Evolutionary conservation across 2,329 filamentous ascomycete genomes (phyloP), one percentile per base, ranked within the genome.

Genomic region (Dothistroma septosporum): DNA sequence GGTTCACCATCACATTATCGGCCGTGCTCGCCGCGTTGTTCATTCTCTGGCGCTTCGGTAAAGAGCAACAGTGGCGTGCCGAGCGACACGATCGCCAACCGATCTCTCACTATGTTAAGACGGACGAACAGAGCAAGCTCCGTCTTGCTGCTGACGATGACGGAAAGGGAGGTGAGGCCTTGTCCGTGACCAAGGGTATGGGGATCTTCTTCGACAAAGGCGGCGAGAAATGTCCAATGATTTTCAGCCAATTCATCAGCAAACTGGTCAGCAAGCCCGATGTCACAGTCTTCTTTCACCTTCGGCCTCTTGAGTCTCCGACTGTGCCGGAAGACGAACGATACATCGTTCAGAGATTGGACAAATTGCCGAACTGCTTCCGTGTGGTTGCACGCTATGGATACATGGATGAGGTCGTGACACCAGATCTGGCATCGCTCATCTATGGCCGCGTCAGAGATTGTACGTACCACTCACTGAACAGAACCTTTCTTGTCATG

Each of bases 181-280:
- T 83, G n/a, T 80, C 78, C 31, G 76, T 76, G 44, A 72, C 68
- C 56, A 67, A 68, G 53, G 74, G 89, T 80, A 31, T 81, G 84
- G 89, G 87, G 1, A 85, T 92, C 58, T 92, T 90, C 77, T 91
- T 92, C 72, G 89, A 92, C 76, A 92, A 92, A 74, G 81, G 84
- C 0, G 88, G 89, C 48, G 81, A 84, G 41, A 81, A 82, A 5
- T 84, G 83, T 0, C 88, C 87, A 1, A 82, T 82, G 8, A 86
- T 88, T 10, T 91, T 90, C 72, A 83, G 85, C 3, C 87, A 92
- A 56, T 92, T 91, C 70, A 78, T 90, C 10, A 83, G 81, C 55
- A 91, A 91, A 70, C 87, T 92, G 63, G 83, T 83, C 52, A 84
- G 86, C 0, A 78, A 83, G 5, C 87, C 88, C 0, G 85, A 89